Evolutionary conservation across 2,329 filamentous ascomycete species (phyloP).

Genomic region (Claviceps purpurea): DNA sequence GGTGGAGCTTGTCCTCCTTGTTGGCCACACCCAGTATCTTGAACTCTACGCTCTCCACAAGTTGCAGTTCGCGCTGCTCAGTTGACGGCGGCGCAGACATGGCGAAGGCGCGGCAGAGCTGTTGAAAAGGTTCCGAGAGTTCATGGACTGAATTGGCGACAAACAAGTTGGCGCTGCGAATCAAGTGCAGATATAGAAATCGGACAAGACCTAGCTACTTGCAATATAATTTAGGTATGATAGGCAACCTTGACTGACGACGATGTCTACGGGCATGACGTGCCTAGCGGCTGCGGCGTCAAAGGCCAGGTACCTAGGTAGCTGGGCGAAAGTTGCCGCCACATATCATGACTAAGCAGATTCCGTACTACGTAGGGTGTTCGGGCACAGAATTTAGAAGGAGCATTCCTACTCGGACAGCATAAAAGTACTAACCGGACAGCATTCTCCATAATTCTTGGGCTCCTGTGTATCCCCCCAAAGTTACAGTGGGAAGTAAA

Average conservation of each 20-base stretch:
- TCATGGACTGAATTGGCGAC: neutral
- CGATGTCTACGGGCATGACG: no score
- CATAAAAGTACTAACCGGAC: no score
- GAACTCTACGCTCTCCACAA: slow-evolving; percentile 77
- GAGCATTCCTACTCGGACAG: no score
- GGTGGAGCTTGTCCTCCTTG: slow-evolving; percentile 70
- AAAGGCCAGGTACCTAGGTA: no score
- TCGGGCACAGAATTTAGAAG: no score
- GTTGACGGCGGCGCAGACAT: slow-evolving; percentile 24
- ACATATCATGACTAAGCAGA: neutral
- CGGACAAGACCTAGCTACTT: neutral
- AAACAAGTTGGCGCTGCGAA: neutral
- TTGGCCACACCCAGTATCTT: slow-evolving; percentile 67
- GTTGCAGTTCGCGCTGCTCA: slow-evolving; percentile 62
- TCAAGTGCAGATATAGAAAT: neutral
- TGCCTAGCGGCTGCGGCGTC: no score
- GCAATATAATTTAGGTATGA: neutral
- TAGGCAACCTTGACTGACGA: neutral
- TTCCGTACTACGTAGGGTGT: neutral
- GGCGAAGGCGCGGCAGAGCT: slow-evolving; percentile 1
- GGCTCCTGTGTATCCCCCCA: no score
- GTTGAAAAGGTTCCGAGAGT: neutral
- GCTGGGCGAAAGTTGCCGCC: neutral
- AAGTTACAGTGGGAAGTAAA: no score
- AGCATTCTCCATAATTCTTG: no score